A percentile compares a stretch with the other conserved stretches of the same genome.
Conservation (phyloP, 257 asterid species). For the Solanum rostratum region DNA sequence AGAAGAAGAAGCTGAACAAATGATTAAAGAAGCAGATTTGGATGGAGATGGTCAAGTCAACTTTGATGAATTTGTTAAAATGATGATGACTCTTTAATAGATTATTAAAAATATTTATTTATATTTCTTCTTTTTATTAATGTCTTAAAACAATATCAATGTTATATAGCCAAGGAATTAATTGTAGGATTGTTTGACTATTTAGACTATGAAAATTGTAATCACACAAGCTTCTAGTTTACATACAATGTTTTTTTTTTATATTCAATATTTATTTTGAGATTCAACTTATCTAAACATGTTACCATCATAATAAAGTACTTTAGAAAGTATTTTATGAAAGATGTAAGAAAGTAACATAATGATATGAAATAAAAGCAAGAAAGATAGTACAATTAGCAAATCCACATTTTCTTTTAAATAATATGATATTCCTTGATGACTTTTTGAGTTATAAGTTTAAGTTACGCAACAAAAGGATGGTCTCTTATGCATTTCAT, state of each 20-base stretch:
- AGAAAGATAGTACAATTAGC: neutral
- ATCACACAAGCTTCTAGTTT: neutral
- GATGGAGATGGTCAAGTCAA: conserved; percentile 47
- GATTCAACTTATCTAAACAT: neutral
- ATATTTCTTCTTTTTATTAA: neutral
- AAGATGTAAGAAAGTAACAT: too few species aligned
- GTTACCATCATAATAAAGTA: neutral
- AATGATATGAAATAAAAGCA: neutral
- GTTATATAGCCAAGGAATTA: neutral
- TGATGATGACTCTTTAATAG: conserved; percentile 25
- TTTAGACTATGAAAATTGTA: neutral
- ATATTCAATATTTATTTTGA: accelerated
- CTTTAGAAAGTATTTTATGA: neutral
- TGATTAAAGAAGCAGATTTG: conserved; percentile 34
- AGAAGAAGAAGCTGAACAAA: conserved; percentile 34
- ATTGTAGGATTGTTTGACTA: neutral
- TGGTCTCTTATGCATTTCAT: too few species aligned
- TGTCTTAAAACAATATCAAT: neutral
- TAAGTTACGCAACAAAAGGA: too few species aligned
- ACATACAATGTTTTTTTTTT: neutral
- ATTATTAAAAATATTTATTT: neutral
- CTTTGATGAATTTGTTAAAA: conserved; percentile 35
- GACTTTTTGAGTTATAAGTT: neutral
- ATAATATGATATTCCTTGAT: neutral
- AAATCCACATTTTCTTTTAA: neutral